Conservation (phyloP, 179 eudicot genomes). For the Pouteria campechiana region DNA sequence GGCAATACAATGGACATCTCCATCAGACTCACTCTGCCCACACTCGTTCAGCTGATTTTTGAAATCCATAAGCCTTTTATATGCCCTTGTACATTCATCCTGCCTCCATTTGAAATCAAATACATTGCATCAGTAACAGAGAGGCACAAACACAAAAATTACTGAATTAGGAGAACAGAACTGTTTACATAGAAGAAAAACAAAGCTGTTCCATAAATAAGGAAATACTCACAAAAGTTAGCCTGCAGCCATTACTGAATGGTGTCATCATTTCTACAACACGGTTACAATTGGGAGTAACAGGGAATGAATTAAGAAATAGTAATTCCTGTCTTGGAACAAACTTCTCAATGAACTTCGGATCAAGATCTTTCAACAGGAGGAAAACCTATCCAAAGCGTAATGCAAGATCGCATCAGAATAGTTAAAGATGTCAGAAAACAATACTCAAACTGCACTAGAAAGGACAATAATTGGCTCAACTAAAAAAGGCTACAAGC, state of each 20-base stretch:
- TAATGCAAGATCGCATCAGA: slow-evolving; percentile 6
- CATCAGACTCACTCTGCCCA: too few relatives aligned
- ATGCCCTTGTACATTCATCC: too few relatives aligned
- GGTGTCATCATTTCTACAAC: slow-evolving; percentile 52
- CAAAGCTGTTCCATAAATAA: background rate
- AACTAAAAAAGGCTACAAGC: too few relatives aligned
- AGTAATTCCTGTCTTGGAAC: slow-evolving; percentile 38
- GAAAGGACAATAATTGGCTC: too few relatives aligned
- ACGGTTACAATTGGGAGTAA: slow-evolving; percentile 91
- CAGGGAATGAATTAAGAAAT: slow-evolving; percentile 57
- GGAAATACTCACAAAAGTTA: slow-evolving; percentile 60
- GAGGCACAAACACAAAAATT: too few relatives aligned
- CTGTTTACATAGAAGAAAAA: background rate
- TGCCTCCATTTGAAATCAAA: too few relatives aligned
- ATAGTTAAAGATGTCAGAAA: background rate
- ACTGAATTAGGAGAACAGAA: too few relatives aligned
- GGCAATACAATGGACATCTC: too few relatives aligned
- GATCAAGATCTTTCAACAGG: slow-evolving; percentile 56
- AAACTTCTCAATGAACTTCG: slow-evolving; percentile 36
- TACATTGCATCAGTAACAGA: too few relatives aligned
- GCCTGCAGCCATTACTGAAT: slow-evolving; percentile 34
- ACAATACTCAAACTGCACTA: background rate
- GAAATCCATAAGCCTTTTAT: too few relatives aligned
- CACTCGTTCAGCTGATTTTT: too few relatives aligned
- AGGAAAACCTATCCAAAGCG: slow-evolving; percentile 45